These are phyloP conservation scores for Nymphaea colorata DNA, from an alignment of 164 flowering plant species.

Conservation along the genomic window DNA sequence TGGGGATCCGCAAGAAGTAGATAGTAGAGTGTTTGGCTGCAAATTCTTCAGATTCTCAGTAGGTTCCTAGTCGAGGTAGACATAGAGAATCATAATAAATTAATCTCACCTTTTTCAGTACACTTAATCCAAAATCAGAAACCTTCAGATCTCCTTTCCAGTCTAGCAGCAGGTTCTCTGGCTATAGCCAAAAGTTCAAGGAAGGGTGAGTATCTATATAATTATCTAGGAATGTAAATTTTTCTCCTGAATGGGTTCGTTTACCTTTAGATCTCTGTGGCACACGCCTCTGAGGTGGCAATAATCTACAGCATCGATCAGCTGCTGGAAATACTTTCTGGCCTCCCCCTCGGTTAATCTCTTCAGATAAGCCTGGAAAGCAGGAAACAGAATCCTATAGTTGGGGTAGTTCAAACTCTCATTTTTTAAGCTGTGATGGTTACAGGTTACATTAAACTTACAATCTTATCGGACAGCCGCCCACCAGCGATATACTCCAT, in stretches of 20 bases:
- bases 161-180: conserved; percentile 76
- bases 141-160: conserved; percentile 61
- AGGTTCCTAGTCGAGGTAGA: background rate
- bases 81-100: background rate
- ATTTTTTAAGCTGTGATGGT: background rate
- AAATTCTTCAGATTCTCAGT: background rate
- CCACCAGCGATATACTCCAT: conserved; percentile 74
- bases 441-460: conserved; percentile 10
- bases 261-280: conserved; percentile 87
- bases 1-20: conserved; percentile 72
- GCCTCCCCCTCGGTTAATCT: conserved; percentile 53
- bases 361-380: conserved; percentile 31
- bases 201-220: background rate
- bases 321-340: conserved; percentile 71
- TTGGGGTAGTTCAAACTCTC: background rate
- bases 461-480: conserved; percentile 58
- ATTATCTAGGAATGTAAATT: background rate
- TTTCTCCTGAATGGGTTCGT: background rate
- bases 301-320: conserved; percentile 75
- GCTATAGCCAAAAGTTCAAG: conserved; percentile 25
- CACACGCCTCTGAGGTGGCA: conserved; percentile 80
- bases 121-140: conserved; percentile 82
- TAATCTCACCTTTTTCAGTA: conserved; percentile 33
- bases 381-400: background rate
- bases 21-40: conserved; percentile 49